Evolutionary conservation across 176 grass and related monocot species (phyloP).

Genomic region (Tillandsia leiboldiana): DNA sequence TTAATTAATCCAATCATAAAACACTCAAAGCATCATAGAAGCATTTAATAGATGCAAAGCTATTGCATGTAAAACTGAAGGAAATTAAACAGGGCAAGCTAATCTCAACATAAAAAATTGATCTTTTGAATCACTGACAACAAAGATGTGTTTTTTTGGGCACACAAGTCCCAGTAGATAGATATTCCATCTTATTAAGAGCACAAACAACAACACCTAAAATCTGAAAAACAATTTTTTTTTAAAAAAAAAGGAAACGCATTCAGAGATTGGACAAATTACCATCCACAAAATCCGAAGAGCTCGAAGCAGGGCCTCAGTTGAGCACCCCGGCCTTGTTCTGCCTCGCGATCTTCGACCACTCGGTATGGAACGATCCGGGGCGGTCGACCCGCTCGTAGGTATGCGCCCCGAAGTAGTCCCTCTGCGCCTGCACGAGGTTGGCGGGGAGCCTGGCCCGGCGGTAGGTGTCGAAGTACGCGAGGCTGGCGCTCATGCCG

Average conservation of each 20-base stretch:
- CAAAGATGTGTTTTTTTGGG: slow-evolving; percentile 27
- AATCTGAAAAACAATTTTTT: slow-evolving; percentile 26
- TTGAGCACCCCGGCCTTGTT: slow-evolving; percentile 27
- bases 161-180: slow-evolving; percentile 16
- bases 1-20: not conserved
- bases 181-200: slow-evolving; percentile 24
- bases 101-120: not conserved
- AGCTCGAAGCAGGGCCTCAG: slow-evolving; percentile 10
- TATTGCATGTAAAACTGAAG: slow-evolving; percentile 14
- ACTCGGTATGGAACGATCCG: slow-evolving; percentile 87
- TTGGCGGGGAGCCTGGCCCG: slow-evolving; percentile 74
- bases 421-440: slow-evolving; percentile 91
- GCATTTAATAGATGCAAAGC: not conserved
- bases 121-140: slow-evolving; percentile 19
- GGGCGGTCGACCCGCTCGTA: slow-evolving; percentile 73
- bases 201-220: slow-evolving; percentile 29
- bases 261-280: slow-evolving; percentile 9
- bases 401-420: slow-evolving; percentile 90
- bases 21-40: not conserved
- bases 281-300: not conserved
- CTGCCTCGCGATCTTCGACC: slow-evolving; percentile 62
- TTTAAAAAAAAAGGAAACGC: slow-evolving; percentile 21
- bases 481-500: slow-evolving; percentile 79
- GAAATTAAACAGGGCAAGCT: not conserved
- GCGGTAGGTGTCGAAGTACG: slow-evolving; percentile 88